These are phyloP conservation scores for Psilocybe subaeruginosa DNA, from an alignment of 768 basidiomycete species.

Conservation along the genomic window DNA sequence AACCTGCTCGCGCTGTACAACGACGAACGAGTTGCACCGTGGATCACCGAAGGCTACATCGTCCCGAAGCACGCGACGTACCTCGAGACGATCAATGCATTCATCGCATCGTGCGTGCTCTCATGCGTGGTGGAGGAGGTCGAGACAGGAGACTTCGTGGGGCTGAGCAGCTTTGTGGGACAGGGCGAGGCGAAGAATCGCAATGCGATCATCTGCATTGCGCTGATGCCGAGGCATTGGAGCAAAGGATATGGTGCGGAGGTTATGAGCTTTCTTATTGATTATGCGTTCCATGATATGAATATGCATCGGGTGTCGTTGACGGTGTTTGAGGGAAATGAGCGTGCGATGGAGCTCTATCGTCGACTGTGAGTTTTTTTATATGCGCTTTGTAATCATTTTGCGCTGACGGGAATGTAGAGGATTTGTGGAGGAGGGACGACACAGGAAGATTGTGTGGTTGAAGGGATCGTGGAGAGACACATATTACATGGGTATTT, in stretches of 20 bases:
- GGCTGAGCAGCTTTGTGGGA: constrained; percentile 12
- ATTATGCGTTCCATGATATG: constrained; percentile 19
- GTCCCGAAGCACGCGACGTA: constrained; percentile 17
- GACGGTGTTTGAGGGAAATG: constrained; percentile 22
- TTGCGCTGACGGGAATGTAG: constrained; percentile 8
- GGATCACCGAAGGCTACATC: constrained; percentile 18
- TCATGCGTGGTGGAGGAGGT: constrained; percentile 19
- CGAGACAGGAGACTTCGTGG: constrained; percentile 12
- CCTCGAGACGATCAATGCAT: constrained; percentile 14
- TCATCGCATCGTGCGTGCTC: constrained; percentile 12
- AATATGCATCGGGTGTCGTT: constrained; percentile 21
- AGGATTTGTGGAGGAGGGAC: constrained; percentile 31
- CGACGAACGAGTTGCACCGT: constrained; percentile 15
- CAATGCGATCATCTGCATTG: constrained; percentile 18
- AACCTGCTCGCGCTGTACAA: constrained; percentile 19
- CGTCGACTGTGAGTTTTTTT: constrained; percentile 17
- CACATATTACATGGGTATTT: constrained; percentile 26
- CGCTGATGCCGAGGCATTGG: constrained; percentile 16
- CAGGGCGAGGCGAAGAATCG: constrained; percentile 18
- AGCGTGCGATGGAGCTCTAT: constrained; percentile 18
- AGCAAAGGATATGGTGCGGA: constrained; percentile 18
- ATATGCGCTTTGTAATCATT: not conserved
- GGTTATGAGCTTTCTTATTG: constrained; percentile 6
- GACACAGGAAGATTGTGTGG: constrained; percentile 26
- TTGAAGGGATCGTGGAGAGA: constrained; percentile 29